These are phyloP conservation scores for Cladosporium sp. DNA, from an alignment of 2,329 filamentous ascomycete species.

Conservation along the genomic window DNA sequence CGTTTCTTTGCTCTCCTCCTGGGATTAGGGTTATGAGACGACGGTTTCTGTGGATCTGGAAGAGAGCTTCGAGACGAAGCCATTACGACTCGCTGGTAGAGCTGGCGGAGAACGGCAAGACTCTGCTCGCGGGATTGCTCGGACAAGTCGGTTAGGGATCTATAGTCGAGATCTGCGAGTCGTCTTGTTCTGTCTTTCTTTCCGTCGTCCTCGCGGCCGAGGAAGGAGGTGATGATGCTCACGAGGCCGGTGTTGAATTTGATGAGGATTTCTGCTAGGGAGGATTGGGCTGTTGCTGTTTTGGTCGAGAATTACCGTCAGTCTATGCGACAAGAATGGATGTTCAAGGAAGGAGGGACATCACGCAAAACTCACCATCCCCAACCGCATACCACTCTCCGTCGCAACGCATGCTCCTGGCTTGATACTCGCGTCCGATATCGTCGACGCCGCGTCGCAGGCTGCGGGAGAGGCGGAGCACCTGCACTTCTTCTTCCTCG, in stretches of 20 bases:
- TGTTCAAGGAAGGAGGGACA: too few relatives aligned
- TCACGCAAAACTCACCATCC: conserved; percentile 39
- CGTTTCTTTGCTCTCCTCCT: too few relatives aligned
- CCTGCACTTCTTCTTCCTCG: conserved; percentile 32
- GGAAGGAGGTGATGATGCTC: conserved; percentile 42
- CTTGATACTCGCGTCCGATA: conserved; percentile 39
- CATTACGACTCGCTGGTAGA: conserved; percentile 28
- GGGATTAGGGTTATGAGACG: too few relatives aligned
- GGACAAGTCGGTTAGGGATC: conserved; percentile 41
- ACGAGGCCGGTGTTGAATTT: conserved; percentile 46
- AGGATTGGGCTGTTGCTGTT: conserved; percentile 42
- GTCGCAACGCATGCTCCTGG: conserved; percentile 31
- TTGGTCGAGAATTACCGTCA: too few relatives aligned
- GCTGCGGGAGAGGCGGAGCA: conserved; percentile 37
- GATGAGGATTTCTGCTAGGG: conserved; percentile 43
- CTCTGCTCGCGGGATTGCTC: conserved; percentile 42
- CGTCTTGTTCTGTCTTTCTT: too few relatives aligned
- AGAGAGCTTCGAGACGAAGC: background rate
- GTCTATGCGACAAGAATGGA: too few relatives aligned
- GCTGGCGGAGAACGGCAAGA: conserved; percentile 38
- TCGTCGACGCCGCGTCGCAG: conserved; percentile 40
- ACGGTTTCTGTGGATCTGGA: too few relatives aligned
- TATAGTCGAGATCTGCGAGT: conserved; percentile 38
- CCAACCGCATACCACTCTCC: conserved; percentile 40
- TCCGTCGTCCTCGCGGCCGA: conserved; percentile 33